These are phyloP conservation scores for Penicillium verrucosum DNA, from an alignment of 2,329 filamentous ascomycete species.

Conservation along the genomic window DNA sequence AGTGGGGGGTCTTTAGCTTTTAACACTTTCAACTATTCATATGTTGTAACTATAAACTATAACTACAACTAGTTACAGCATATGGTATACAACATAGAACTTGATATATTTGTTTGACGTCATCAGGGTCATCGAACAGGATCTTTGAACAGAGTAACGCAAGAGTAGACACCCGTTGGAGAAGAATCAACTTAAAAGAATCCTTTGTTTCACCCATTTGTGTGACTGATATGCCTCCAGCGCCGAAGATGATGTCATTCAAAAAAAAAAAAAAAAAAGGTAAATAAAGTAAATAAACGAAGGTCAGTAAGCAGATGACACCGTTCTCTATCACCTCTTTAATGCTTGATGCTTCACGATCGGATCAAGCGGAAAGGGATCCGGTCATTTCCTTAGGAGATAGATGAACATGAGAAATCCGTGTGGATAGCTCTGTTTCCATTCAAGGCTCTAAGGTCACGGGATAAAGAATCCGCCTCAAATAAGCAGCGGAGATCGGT, in stretches of 20 bases:
- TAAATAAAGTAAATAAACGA: neutral
- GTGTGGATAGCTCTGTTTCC: neutral
- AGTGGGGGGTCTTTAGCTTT: too few species aligned
- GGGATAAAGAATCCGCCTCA: conserved; percentile 3
- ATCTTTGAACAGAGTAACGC: neutral
- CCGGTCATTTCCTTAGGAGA: neutral
- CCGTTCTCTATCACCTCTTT: neutral
- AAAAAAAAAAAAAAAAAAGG: neutral
- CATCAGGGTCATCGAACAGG: neutral
- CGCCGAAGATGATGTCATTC: neutral
- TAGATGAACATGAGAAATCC: neutral
- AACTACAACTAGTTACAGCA: too few species aligned
- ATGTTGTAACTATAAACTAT: too few species aligned
- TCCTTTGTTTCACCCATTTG: neutral
- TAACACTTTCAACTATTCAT: too few species aligned
- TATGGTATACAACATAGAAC: neutral
- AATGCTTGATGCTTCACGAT: neutral
- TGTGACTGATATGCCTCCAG: neutral
- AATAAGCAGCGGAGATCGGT: conserved; percentile 8
- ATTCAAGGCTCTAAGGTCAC: neutral
- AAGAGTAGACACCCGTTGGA: neutral
- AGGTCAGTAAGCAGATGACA: neutral
- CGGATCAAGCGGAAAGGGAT: conserved; percentile 5
- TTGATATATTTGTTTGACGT: neutral
- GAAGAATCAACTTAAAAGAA: neutral